phyloP scores from a whole-genome alignment of 2,329 filamentous ascomycete species.

The Diaporthe sp. region DNA sequence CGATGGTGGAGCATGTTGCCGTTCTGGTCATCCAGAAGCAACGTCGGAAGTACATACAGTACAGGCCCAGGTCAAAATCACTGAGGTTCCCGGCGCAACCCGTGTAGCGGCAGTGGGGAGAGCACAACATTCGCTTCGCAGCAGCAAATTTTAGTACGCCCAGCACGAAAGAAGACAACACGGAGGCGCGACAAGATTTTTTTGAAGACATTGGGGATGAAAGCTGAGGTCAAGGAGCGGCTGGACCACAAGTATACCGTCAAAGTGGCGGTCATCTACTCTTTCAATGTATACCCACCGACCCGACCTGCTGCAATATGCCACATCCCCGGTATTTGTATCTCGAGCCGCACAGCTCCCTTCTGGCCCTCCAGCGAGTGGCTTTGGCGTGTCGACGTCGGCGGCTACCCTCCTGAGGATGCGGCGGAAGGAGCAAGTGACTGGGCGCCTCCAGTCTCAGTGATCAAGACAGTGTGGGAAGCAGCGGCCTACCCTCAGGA shows the following conservation, averaged over 20 bases:
- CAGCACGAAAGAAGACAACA: constrained; percentile 61
- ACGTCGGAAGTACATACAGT: constrained; percentile 44
- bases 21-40: constrained; percentile 47
- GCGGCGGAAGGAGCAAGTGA: not conserved
- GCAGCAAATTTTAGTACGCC: constrained; percentile 54
- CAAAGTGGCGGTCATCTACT: not conserved
- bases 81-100: constrained; percentile 57
- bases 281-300: not conserved
- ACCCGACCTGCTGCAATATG: not conserved
- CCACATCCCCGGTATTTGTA: constrained; percentile 59
- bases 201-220: constrained; percentile 56
- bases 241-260: constrained; percentile 45
- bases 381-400: constrained; percentile 54
- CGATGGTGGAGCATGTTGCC: constrained; percentile 44
- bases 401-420: not conserved
- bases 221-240: constrained; percentile 62
- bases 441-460: too few species aligned
- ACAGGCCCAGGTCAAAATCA: constrained; percentile 47
- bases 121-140: constrained; percentile 51
- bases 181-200: constrained; percentile 55
- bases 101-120: constrained; percentile 61
- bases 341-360: constrained; percentile 64
- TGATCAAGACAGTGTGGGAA: not conserved
- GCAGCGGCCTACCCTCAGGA: not conserved
- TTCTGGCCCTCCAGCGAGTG: constrained; percentile 60